phyloP scores from a whole-genome alignment of 2,329 filamentous ascomycete genomes.

The Cucurbitaria berberidis region DNA sequence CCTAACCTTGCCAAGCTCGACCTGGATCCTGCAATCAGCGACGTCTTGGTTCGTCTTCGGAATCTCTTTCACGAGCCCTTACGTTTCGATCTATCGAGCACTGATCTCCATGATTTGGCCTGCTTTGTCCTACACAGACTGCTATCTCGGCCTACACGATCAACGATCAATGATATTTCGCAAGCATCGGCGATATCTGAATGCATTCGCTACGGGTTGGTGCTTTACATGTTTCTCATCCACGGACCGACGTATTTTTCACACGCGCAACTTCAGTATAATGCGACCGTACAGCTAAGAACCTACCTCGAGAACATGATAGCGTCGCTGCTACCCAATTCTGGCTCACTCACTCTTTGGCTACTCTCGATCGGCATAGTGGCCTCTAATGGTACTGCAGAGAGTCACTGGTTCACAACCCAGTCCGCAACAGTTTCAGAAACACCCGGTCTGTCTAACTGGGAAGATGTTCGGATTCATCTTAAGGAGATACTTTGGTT shows the following conservation, averaged over 20 bases:
- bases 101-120: slow-evolving; percentile 61
- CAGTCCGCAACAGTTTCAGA: slow-evolving; percentile 5
- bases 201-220: slow-evolving; percentile 54
- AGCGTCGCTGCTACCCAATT: not conserved
- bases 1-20: slow-evolving; percentile 28
- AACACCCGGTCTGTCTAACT: slow-evolving; percentile 3
- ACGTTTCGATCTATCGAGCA: slow-evolving; percentile 42
- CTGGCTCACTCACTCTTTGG: slow-evolving; percentile 19
- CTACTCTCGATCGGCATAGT: slow-evolving; percentile 23
- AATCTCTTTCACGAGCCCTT: slow-evolving; percentile 50
- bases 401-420: slow-evolving; percentile 19
- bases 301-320: slow-evolving; percentile 10
- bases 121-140: slow-evolving; percentile 62
- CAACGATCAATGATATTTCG: slow-evolving; percentile 8
- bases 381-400: slow-evolving; percentile 10
- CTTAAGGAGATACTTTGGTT: slow-evolving; percentile 20
- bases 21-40: slow-evolving; percentile 45
- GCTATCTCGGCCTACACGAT: slow-evolving; percentile 34
- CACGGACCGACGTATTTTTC: slow-evolving; percentile 65
- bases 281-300: slow-evolving; percentile 15
- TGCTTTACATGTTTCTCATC: slow-evolving; percentile 61
- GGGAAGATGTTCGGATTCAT: slow-evolving; percentile 6
- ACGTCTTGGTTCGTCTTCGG: slow-evolving; percentile 54
- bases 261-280: slow-evolving; percentile 46
- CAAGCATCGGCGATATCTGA: slow-evolving; percentile 22